A percentile compares a stretch with the other conserved stretches of the same genome.
These are phyloP conservation scores for Erodium texanum DNA, from an alignment of 441 rosid species.

Conservation along the genomic window DNA sequence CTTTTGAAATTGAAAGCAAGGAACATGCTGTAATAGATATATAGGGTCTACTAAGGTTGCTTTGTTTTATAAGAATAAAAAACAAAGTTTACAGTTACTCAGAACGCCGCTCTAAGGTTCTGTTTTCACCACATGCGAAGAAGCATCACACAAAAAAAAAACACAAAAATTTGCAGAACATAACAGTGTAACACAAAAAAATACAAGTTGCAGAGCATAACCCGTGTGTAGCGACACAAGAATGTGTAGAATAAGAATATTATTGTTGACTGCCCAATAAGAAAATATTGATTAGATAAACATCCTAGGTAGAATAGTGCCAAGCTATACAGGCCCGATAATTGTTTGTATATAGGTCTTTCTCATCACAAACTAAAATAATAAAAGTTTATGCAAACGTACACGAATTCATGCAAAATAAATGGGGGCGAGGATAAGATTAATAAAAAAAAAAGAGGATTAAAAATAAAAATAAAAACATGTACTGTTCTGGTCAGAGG, in stretches of 20 bases:
- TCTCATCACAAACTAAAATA: constrained; percentile 14
- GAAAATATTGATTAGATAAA: constrained; percentile 13
- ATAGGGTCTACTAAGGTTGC: too few species aligned
- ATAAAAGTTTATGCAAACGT: constrained; percentile 16
- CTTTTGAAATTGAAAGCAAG: too few species aligned
- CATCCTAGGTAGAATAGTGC: constrained; percentile 20
- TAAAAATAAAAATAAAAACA: too few species aligned
- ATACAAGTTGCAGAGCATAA: constrained; percentile 16
- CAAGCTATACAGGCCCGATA: constrained; percentile 9
- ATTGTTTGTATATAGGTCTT: constrained; percentile 12
- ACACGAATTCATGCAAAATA: constrained; percentile 17
- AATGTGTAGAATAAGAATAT: not conserved
- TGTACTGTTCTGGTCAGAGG: constrained; percentile 31
- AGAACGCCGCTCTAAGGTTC: too few species aligned
- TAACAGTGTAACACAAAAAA: not conserved
- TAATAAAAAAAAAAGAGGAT: not conserved
- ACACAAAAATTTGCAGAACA: not conserved
- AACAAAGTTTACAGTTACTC: too few species aligned
- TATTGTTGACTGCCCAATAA: constrained; percentile 25
- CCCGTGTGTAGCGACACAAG: not conserved
- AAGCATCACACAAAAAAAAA: not conserved
- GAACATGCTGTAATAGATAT: too few species aligned
- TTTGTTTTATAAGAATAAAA: too few species aligned
- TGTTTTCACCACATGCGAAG: too few species aligned
- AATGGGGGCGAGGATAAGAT: not conserved